phyloP scores from a whole-genome alignment of 768 basidiomycete genomes.

The Lactifluus rugatus region DNA sequence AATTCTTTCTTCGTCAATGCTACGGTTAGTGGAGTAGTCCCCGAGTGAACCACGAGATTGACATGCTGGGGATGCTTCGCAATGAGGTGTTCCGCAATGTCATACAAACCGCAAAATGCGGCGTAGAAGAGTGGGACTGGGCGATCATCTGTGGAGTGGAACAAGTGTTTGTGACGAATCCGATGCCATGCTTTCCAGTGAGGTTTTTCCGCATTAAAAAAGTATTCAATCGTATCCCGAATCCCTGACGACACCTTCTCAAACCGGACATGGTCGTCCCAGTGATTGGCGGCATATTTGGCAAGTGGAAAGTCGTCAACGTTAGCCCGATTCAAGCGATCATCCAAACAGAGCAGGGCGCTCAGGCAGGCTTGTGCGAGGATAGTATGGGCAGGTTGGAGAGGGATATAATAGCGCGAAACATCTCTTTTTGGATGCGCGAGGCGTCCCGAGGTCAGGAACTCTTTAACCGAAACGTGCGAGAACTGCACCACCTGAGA shows the following conservation, averaged over 20 bases:
- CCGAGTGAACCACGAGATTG: background rate
- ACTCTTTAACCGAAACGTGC: slow-evolving; percentile 3
- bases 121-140: background rate
- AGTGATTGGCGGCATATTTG: background rate
- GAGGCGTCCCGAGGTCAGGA: background rate
- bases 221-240: background rate
- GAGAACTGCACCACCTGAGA: background rate
- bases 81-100: background rate
- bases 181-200: background rate
- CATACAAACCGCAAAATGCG: background rate
- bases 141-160: background rate
- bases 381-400: background rate
- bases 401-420: background rate
- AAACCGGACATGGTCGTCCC: background rate
- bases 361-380: background rate
- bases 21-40: background rate
- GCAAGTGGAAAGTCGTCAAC: background rate
- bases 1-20: background rate
- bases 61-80: background rate
- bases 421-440: background rate
- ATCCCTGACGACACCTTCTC: background rate
- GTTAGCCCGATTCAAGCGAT: background rate
- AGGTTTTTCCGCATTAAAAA: background rate
- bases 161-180: background rate
- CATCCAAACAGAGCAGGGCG: background rate